Conservation (phyloP, 2,329 filamentous ascomycete genomes). For the Trichophyton simii region DNA sequence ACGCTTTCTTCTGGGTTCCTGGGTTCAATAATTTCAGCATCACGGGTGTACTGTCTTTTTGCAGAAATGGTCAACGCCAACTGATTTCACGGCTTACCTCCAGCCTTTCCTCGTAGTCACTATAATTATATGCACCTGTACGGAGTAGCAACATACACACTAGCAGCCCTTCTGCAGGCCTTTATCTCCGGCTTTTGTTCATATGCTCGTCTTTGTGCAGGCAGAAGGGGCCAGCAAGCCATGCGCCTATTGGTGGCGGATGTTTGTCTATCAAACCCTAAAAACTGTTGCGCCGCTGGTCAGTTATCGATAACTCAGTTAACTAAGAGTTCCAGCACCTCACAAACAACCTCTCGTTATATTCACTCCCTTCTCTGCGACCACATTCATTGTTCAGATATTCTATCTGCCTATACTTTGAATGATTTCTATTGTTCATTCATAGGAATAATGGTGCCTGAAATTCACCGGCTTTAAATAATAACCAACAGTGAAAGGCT, state of each 20-base stretch:
- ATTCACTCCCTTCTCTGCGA: not conserved
- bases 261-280: not conserved
- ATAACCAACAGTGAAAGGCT: not conserved
- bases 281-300: not conserved
- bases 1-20: slow-evolving; percentile 1
- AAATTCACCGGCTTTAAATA: not conserved
- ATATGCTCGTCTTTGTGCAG: not conserved
- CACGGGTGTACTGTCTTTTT: not conserved
- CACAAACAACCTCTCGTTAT: not conserved
- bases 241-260: not conserved
- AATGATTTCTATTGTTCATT: not conserved
- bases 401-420: not conserved
- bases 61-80: not conserved
- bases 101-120: not conserved
- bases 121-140: not conserved
- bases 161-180: not conserved
- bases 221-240: not conserved
- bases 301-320: not conserved
- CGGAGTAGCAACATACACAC: not conserved
- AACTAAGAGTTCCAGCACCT: not conserved
- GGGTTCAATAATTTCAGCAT: not conserved
- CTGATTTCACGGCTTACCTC: not conserved
- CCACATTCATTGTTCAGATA: not conserved
- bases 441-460: not conserved
- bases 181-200: not conserved